These are phyloP conservation scores for Debaryomycetaceae sp. DNA, from an alignment of 1,139 yeast species.

Conservation along the genomic window DNA sequence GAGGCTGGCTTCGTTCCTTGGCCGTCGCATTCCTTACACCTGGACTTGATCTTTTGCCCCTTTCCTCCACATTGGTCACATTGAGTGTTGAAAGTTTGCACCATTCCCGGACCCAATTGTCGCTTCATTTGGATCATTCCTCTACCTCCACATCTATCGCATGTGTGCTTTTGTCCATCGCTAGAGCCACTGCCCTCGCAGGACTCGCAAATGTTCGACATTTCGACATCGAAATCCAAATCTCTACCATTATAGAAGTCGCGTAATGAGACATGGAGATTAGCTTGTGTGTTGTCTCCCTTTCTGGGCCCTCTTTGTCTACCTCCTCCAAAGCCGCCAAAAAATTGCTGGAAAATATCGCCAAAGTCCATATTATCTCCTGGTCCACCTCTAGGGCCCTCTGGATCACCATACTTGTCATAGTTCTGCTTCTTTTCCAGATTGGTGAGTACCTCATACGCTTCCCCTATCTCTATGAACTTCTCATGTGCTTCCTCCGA, in stretches of 20 bases:
- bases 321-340: slow-evolving; percentile 55
- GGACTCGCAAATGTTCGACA: slow-evolving; percentile 69
- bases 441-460: slow-evolving; percentile 84
- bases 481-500: slow-evolving; percentile 79
- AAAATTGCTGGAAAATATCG: slow-evolving; percentile 70
- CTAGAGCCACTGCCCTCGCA: slow-evolving; percentile 86
- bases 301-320: slow-evolving; percentile 43
- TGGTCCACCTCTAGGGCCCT: slow-evolving; percentile 40
- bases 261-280: slow-evolving; percentile 51
- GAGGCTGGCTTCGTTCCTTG: slow-evolving; percentile 54
- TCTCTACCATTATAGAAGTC: slow-evolving; percentile 71
- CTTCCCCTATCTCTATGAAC: slow-evolving; percentile 89
- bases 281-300: slow-evolving; percentile 65
- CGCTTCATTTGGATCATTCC: slow-evolving; percentile 68
- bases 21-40: slow-evolving; percentile 72
- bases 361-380: slow-evolving; percentile 52
- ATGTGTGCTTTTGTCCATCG: slow-evolving; percentile 65
- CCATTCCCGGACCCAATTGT: slow-evolving; percentile 87
- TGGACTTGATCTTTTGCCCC: slow-evolving; percentile 62
- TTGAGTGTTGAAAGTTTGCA: slow-evolving; percentile 74
- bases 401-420: slow-evolving; percentile 84
- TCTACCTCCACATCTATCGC: slow-evolving; percentile 68
- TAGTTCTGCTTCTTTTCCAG: slow-evolving; percentile 66
- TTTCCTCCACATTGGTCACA: slow-evolving; percentile 81
- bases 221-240: slow-evolving; percentile 57